A percentile compares a stretch with the other conserved stretches of the same genome.
phyloP scores from a whole-genome alignment of 805 yeast species.

The Pichia sporocuriosa region DNA sequence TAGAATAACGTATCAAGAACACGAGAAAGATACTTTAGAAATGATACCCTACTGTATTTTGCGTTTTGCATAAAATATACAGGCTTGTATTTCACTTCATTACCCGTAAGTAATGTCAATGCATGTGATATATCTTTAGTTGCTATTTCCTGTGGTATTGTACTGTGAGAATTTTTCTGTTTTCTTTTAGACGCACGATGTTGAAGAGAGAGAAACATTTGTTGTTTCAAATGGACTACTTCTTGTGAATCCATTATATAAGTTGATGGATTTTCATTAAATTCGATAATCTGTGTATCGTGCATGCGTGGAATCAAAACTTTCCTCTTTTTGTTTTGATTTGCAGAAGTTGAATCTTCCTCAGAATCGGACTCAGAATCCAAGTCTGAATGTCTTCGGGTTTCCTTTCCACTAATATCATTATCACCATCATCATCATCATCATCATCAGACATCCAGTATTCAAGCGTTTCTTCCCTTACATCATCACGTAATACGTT shows the following conservation, averaged over 20 bases:
- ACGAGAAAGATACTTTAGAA: constrained; percentile 26
- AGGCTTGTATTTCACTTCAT: neutral
- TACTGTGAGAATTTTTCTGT: neutral
- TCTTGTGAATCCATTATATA: constrained; percentile 3
- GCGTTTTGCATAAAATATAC: neutral
- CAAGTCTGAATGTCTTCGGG: neutral
- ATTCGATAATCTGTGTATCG: neutral
- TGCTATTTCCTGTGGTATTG: neutral
- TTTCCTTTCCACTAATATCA: neutral
- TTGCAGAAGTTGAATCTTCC: neutral
- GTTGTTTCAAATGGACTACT: constrained; percentile 6
- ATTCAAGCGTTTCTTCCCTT: constrained; percentile 17
- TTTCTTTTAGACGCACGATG: neutral
- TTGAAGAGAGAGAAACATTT: constrained; percentile 8
- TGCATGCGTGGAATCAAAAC: neutral
- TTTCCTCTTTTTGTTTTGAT: neutral
- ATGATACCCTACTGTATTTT: too few species aligned
- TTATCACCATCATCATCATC: neutral
- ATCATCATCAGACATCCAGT: constrained; percentile 18
- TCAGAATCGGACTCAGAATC: neutral
- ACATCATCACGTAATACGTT: constrained; percentile 12
- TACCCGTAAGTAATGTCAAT: neutral
- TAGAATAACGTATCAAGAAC: constrained; percentile 37
- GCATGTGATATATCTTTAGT: constrained; percentile 1
- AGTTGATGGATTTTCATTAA: too few species aligned